Conservation (phyloP, 2,329 filamentous ascomycete species). For the Curvularia eragrostidis region DNA sequence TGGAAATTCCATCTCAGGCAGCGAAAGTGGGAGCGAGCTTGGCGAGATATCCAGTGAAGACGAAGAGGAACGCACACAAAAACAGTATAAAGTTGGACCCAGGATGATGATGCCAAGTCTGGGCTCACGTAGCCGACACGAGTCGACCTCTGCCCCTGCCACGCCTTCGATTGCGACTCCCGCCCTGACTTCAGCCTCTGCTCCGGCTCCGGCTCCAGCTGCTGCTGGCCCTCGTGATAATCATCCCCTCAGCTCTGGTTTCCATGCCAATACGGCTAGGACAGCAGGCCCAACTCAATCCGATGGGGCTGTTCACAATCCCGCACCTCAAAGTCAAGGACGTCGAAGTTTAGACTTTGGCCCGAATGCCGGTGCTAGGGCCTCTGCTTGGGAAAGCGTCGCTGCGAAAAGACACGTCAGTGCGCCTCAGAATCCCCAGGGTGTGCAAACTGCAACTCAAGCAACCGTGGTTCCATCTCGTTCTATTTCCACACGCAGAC, state of each 20-base stretch:
- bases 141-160: constrained; percentile 24
- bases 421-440: constrained; percentile 33
- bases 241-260: constrained; percentile 32
- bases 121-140: constrained; percentile 33
- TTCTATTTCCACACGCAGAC: constrained; percentile 30
- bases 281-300: constrained; percentile 16
- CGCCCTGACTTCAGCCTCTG: not conserved
- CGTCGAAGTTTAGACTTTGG: constrained; percentile 29
- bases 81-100: constrained; percentile 47
- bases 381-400: constrained; percentile 35
- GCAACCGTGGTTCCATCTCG: constrained; percentile 30
- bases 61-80: constrained; percentile 39
- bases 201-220: not conserved
- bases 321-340: constrained; percentile 21
- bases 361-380: constrained; percentile 14
- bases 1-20: constrained; percentile 38
- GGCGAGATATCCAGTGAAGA: constrained; percentile 38
- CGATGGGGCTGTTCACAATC: constrained; percentile 16
- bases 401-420: constrained; percentile 36
- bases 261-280: constrained; percentile 34
- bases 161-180: not conserved
- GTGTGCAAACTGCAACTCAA: constrained; percentile 21
- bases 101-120: constrained; percentile 42
- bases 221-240: constrained; percentile 21
- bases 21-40: constrained; percentile 36